Conservation (phyloP, 768 basidiomycete species). For the Tulasnella sp. region DNA sequence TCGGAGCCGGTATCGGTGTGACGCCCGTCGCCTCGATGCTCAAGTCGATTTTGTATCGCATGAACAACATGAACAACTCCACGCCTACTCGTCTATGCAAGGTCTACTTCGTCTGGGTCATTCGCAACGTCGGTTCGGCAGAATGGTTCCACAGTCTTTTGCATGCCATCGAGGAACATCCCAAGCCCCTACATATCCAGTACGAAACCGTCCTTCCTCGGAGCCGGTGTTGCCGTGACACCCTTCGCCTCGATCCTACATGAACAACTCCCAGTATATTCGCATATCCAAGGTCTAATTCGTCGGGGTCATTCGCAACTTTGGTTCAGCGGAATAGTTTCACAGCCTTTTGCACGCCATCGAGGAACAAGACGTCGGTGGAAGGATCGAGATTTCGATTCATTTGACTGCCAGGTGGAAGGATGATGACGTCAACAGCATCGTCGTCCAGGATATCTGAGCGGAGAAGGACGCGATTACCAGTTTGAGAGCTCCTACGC, state of each 20-base stretch:
- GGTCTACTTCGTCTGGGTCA: constrained; percentile 93
- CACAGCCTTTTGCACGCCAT: constrained; percentile 90
- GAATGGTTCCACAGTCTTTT: constrained; percentile 94
- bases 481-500: constrained; percentile 79
- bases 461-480: constrained; percentile 90
- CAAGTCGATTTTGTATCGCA: constrained; percentile 79
- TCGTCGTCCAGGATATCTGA: constrained; percentile 87
- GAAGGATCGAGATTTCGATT: constrained; percentile 52
- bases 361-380: constrained; percentile 75
- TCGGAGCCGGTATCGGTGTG: constrained; percentile 93
- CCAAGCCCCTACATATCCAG: constrained; percentile 33
- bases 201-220: constrained; percentile 86
- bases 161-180: constrained; percentile 49
- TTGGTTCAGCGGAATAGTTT: constrained; percentile 72
- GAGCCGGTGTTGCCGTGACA: constrained; percentile 92
- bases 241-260: constrained; percentile 91
- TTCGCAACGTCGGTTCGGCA: constrained; percentile 81
- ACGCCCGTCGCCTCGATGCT: constrained; percentile 88
- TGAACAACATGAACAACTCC: constrained; percentile 67
- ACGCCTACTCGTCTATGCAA: constrained; percentile 80
- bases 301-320: constrained; percentile 74
- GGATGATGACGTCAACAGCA: constrained; percentile 90
- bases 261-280: constrained; percentile 9
- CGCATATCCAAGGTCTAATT: constrained; percentile 81
- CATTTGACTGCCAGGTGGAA: constrained; percentile 86